Conservation (phyloP, 495 filamentous ascomycete genomes). For the Sphaerosporella brunnea region DNA sequence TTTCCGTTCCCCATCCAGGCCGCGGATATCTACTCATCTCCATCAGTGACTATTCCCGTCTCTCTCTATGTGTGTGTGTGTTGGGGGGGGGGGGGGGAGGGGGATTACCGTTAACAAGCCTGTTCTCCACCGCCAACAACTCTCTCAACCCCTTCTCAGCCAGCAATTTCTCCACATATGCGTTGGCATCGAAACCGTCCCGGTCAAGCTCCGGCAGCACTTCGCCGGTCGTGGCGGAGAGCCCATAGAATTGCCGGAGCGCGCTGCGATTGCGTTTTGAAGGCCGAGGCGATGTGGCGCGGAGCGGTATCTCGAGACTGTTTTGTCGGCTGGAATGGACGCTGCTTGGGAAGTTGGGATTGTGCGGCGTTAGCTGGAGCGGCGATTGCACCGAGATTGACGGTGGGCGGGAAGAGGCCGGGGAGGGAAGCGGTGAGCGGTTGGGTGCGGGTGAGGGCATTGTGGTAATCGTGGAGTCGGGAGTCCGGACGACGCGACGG, state of each 20-base stretch:
- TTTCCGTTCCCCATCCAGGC: constrained; percentile 86
- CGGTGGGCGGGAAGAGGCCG: constrained; percentile 33
- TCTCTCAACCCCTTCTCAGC: constrained; percentile 27
- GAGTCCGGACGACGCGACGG: too few species aligned
- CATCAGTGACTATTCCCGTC: too few species aligned
- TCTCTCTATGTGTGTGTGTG: too few species aligned
- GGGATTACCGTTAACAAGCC: background rate
- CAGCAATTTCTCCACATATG: constrained; percentile 48
- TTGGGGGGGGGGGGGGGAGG: too few species aligned
- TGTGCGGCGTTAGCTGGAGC: constrained; percentile 15
- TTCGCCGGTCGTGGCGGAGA: constrained; percentile 35
- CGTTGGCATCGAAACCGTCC: constrained; percentile 33
- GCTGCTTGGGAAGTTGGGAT: constrained; percentile 13
- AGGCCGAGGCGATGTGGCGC: constrained; percentile 26
- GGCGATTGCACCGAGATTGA: constrained; percentile 59
- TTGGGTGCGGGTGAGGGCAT: too few species aligned
- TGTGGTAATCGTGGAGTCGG: too few species aligned
- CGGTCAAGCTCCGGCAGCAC: constrained; percentile 24
- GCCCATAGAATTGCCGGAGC: constrained; percentile 84
- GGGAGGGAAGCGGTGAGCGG: too few species aligned
- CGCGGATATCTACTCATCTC: constrained; percentile 48
- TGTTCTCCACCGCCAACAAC: background rate
- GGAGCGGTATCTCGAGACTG: constrained; percentile 34
- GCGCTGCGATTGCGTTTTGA: constrained; percentile 50
- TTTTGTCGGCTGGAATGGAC: constrained; percentile 22